Evolutionary conservation across 768 basidiomycete genomes (phyloP).

Genomic region (Lenzites betulinus): DNA sequence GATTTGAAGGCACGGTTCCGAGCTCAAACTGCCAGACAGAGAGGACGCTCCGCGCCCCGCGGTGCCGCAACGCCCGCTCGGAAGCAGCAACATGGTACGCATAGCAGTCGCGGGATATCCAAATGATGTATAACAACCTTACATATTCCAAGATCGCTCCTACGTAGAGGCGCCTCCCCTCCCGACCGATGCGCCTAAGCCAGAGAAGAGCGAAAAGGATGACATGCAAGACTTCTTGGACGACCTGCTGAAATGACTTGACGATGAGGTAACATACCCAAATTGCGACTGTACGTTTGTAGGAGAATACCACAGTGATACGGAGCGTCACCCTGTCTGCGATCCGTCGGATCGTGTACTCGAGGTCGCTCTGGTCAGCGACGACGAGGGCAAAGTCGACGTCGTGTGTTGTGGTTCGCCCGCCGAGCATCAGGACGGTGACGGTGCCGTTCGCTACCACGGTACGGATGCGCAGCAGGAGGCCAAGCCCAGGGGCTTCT

Average conservation of each 20-base stretch:
- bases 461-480: no score
- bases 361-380: no score
- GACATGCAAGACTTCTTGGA: conserved; percentile 77
- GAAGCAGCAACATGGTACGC: conserved; percentile 14
- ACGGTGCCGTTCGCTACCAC: no score
- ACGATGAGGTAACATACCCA: not conserved
- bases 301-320: not conserved
- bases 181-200: conserved; percentile 38
- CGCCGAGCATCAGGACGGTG: no score
- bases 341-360: no score
- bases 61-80: conserved; percentile 5
- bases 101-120: no score
- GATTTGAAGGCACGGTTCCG: conserved; percentile 36
- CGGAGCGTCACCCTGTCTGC: no score
- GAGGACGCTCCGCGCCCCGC: conserved; percentile 20
- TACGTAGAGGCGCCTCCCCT: conserved; percentile 55
- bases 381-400: no score
- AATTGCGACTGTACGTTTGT: not conserved
- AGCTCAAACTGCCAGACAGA: conserved; percentile 28
- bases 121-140: not conserved
- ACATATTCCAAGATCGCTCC: conserved; percentile 30
- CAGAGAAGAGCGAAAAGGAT: conserved; percentile 46
- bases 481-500: no score
- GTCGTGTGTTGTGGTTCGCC: no score
- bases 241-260: conserved; percentile 51